Conservation (phyloP, 23 red algal genomes). For the Pyropia yezoensis region DNA sequence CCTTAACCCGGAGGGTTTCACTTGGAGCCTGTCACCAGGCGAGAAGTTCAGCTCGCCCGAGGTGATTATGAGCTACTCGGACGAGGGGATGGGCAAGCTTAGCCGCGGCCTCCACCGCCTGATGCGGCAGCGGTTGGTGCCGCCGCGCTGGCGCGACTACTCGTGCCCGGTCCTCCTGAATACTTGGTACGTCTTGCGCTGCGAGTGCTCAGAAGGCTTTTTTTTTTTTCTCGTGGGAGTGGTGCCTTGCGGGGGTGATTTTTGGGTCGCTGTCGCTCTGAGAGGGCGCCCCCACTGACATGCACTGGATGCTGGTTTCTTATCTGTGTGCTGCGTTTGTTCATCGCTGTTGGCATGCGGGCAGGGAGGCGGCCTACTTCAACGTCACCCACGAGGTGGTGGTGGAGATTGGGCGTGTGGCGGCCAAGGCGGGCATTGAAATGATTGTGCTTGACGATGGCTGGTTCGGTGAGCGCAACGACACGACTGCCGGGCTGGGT, state of each 20-base stretch:
- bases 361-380: conserved; percentile 79
- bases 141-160: conserved; percentile 63
- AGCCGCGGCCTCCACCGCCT: conserved; percentile 62
- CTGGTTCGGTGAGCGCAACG: conserved; percentile 90
- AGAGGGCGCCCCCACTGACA: too few species aligned
- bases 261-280: too few species aligned
- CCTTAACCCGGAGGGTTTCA: conserved; percentile 84
- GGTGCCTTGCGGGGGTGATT: too few species aligned
- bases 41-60: conserved; percentile 78
- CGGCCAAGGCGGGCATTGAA: conserved; percentile 68
- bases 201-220: too few species aligned
- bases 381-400: conserved; percentile 88
- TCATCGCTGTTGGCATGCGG: too few species aligned
- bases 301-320: too few species aligned
- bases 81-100: conserved; percentile 54
- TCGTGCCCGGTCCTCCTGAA: conserved; percentile 82
- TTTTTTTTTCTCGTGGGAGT: too few species aligned
- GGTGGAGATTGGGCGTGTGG: conserved; percentile 54
- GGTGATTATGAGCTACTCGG: conserved; percentile 74
- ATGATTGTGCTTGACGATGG: conserved; percentile 93
- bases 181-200: conserved; percentile 41
- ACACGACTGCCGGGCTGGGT: conserved; percentile 69
- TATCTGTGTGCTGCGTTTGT: too few species aligned
- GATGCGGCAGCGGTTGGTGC: conserved; percentile 78
- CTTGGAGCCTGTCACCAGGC: conserved; percentile 68